phyloP scores from a whole-genome alignment of 306 rosid species.

The Crotalaria pallida region DNA sequence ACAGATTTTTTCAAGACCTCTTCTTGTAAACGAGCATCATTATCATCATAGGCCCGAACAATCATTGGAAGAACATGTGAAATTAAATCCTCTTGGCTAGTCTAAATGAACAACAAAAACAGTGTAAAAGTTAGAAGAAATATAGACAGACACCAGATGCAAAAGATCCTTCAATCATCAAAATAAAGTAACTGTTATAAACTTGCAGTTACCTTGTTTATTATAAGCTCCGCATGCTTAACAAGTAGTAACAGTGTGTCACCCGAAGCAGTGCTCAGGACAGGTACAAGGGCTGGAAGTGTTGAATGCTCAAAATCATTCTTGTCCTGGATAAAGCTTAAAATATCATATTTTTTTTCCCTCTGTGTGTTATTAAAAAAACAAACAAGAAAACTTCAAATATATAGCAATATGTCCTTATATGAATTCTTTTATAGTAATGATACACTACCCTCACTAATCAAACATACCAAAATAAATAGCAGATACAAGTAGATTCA shows the following conservation, averaged over 20 bases:
- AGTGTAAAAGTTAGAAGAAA: slow-evolving; percentile 13
- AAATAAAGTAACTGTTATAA: slow-evolving; percentile 9
- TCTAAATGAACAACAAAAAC: slow-evolving; percentile 44
- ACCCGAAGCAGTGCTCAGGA: slow-evolving; percentile 75
- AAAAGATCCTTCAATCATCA: neutral
- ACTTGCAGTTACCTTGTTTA: slow-evolving; percentile 66
- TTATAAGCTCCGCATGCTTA: slow-evolving; percentile 85
- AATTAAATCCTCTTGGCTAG: slow-evolving; percentile 73
- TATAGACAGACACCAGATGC: neutral
- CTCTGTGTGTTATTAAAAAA: neutral
- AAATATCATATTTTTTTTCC: neutral
- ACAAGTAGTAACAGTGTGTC: slow-evolving; percentile 84
- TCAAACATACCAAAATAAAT: neutral
- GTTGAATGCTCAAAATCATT: slow-evolving; percentile 90
- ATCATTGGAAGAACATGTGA: slow-evolving; percentile 91
- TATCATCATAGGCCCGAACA: slow-evolving; percentile 89
- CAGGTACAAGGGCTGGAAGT: slow-evolving; percentile 94
- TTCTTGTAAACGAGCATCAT: slow-evolving; percentile 93
- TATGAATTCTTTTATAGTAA: neutral
- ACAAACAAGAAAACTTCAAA: neutral
- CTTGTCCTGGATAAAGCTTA: slow-evolving; percentile 59
- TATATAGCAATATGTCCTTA: neutral
- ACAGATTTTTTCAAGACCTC: slow-evolving; percentile 85
- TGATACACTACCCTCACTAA: neutral
- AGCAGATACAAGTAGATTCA: too few species aligned